Conservation (phyloP, 2,329 filamentous ascomycete species). For the Diaporthe helianthi region DNA sequence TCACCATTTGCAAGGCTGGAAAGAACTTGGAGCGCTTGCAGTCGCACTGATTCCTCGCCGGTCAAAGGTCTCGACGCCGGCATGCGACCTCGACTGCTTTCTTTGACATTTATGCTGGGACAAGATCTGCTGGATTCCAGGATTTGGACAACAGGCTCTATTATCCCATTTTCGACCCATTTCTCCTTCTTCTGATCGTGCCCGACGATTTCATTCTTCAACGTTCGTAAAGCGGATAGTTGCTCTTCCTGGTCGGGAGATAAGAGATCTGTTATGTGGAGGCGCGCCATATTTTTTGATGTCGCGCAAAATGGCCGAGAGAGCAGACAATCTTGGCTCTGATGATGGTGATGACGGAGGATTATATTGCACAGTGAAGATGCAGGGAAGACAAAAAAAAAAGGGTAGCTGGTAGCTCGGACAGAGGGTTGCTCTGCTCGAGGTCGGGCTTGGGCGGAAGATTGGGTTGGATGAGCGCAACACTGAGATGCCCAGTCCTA, state of each 20-base stretch:
- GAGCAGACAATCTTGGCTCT: background rate
- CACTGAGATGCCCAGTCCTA: background rate
- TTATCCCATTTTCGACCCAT: constrained; percentile 74
- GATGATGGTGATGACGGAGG: background rate
- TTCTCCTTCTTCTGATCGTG: constrained; percentile 86
- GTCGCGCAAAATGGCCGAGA: background rate
- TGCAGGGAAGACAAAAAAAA: background rate
- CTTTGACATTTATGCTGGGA: constrained; percentile 49
- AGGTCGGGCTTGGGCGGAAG: background rate
- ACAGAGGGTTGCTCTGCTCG: background rate
- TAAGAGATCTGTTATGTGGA: constrained; percentile 60
- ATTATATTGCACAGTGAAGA: background rate
- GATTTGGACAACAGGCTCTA: constrained; percentile 63
- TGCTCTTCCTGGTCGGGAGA: constrained; percentile 59
- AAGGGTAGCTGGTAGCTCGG: background rate
- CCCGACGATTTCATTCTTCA: constrained; percentile 92
- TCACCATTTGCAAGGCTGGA: constrained; percentile 85
- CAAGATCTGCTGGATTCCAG: constrained; percentile 48
- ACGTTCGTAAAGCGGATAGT: constrained; percentile 67
- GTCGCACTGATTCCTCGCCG: constrained; percentile 70
- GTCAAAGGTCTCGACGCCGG: constrained; percentile 51
- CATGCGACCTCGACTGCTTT: constrained; percentile 43
- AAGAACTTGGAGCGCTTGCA: constrained; percentile 85
- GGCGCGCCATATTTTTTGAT: constrained; percentile 58
- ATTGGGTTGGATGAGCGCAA: background rate